Conservation (phyloP, 805 yeast species). For the Komagataella phaffii region DNA sequence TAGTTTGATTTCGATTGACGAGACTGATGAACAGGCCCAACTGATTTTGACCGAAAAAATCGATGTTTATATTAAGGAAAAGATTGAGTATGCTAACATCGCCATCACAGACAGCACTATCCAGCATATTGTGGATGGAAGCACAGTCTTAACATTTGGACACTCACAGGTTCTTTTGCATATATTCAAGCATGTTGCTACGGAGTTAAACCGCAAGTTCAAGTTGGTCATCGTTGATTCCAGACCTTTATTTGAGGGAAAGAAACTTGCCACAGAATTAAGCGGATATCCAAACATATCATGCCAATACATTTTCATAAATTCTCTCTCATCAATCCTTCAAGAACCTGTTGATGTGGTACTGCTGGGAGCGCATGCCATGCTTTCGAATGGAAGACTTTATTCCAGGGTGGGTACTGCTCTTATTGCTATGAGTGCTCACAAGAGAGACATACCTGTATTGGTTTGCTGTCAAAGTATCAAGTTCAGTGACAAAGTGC, state of each 20-base stretch:
- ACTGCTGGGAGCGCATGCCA: constrained; percentile 92
- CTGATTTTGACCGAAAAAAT: constrained; percentile 48
- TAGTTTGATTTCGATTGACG: constrained; percentile 65
- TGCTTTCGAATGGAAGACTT: constrained; percentile 87
- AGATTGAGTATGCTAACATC: constrained; percentile 69
- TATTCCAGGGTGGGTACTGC: constrained; percentile 95
- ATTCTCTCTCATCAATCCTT: constrained; percentile 66
- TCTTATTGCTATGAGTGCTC: constrained; percentile 81
- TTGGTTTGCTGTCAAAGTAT: constrained; percentile 91
- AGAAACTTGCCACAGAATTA: constrained; percentile 53
- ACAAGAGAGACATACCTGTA: constrained; percentile 82
- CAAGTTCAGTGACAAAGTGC: constrained; percentile 91
- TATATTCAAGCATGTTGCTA: constrained; percentile 57
- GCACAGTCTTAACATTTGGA: constrained; percentile 78
- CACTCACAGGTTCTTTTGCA: constrained; percentile 74
- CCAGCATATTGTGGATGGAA: constrained; percentile 58
- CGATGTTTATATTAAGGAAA: constrained; percentile 72
- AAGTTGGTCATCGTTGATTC: constrained; percentile 83
- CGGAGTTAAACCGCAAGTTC: constrained; percentile 47
- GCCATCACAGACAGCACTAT: constrained; percentile 76
- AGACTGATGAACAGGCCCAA: constrained; percentile 58
- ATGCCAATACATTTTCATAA: constrained; percentile 67
- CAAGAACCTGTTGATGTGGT: constrained; percentile 75
- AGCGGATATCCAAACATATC: constrained; percentile 45
- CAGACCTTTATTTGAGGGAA: constrained; percentile 90